Evolutionary conservation across 2,329 filamentous ascomycete species (phyloP), one percentile per base, ranked within the genome.

Genomic region (Chaetothyriales sp.): DNA sequence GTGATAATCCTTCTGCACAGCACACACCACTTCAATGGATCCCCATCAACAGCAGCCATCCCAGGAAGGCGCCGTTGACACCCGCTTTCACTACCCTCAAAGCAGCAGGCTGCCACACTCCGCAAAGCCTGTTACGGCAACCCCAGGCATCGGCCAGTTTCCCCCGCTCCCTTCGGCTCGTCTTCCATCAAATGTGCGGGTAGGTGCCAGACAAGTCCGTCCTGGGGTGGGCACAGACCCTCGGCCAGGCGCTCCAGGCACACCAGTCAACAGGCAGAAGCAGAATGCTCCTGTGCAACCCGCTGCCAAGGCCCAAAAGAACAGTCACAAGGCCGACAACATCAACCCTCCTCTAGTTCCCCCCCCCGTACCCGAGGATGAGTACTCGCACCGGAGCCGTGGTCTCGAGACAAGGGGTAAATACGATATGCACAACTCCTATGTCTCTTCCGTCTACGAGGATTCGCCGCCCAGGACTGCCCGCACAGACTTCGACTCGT

Each of bases 401-500:
- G 33, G 33, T 15, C 33, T 40, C 13, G 15, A 15, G 10, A 15
- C 33, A 15, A 40, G 33, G 5, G 10, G 15, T 15, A 40, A 40
- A 22, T 53, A 54, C 44, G 57, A 59, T 45, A 51, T 51, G 43
- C 48, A 56, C 20, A 50, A 57, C 18, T 59, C 57, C 22, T 56
- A 57, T 43, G 49, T 59, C 51, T 59, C 57, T 7, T 57, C 55
- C 4, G 55, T 57, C n/a, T 46, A 50, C 10, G 55, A 54, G n/a
- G 57, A 57, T 20, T 53, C 44, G n/a, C 47, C 22, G 52, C 53
- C 10, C 50, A 52, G n/a, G 50, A 47, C 20, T 18, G 18, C 33
- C 33, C 9, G 15, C 33, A 40, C 33, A 5, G 33, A 40, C 15
- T 2, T 40, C 10, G 33, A 40, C 10, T 40, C 33, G 13, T 5